Percentiles rank a stretch among this genome's conserved stretches.
Evolutionary conservation across 495 filamentous ascomycete species (phyloP).

Genomic region (Xanthoparmelia taractica): DNA sequence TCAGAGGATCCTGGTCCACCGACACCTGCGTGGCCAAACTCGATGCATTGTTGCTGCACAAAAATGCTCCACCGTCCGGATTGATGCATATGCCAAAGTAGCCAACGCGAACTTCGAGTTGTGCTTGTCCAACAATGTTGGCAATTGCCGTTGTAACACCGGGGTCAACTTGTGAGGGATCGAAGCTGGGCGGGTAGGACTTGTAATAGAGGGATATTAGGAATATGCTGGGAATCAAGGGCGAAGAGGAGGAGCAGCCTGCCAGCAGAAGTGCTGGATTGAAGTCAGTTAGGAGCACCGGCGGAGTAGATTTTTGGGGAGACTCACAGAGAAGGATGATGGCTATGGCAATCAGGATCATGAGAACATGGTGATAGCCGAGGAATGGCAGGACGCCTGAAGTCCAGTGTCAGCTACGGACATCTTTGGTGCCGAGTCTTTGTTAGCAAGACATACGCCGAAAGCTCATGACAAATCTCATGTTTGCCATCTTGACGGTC

Average conservation of each 20-base stretch:
- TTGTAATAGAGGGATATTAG: conserved; percentile 65
- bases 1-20: conserved; percentile 61
- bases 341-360: conserved; percentile 89
- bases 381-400: conserved; percentile 86
- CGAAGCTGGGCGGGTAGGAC: conserved; percentile 52
- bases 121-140: conserved; percentile 56
- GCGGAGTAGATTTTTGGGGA: neutral
- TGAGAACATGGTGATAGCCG: conserved; percentile 97
- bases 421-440: neutral
- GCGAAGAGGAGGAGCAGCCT: conserved; percentile 62
- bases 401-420: conserved; percentile 4
- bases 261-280: conserved; percentile 48
- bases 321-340: conserved; percentile 91
- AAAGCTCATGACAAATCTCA: conserved; percentile 29
- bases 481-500: conserved; percentile 28
- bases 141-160: conserved; percentile 61
- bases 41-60: conserved; percentile 62
- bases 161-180: conserved; percentile 74
- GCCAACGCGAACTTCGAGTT: conserved; percentile 61
- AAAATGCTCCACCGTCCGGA: conserved; percentile 52
- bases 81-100: conserved; percentile 66
- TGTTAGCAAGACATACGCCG: conserved; percentile 20
- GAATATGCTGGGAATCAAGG: conserved; percentile 60
- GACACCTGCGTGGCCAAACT: conserved; percentile 54
- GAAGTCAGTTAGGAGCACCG: neutral